A percentile compares a stretch with the other conserved stretches of the same genome.
Conservation (phyloP, 352 stramenopile species). For the Globisporangium paddicum region DNA sequence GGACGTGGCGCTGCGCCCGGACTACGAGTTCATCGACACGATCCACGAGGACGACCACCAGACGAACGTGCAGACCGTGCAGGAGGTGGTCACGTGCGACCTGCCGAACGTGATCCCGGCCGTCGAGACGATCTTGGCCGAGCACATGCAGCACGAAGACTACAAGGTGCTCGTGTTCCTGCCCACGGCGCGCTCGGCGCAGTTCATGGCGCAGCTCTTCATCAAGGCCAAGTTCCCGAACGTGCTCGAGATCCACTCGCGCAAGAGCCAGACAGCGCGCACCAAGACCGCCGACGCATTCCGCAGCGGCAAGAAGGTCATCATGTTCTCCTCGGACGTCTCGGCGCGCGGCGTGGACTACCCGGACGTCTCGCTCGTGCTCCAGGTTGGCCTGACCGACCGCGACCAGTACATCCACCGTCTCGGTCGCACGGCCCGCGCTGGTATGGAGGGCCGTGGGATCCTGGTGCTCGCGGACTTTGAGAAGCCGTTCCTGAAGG, state of each 20-base stretch:
- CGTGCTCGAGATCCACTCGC: constrained; percentile 95
- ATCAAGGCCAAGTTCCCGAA: constrained; percentile 50
- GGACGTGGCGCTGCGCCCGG: constrained; percentile 68
- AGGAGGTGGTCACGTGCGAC: constrained; percentile 78
- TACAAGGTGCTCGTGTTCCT: constrained; percentile 98
- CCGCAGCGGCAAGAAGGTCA: constrained; percentile 73
- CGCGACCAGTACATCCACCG: constrained; percentile 95
- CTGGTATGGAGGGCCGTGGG: constrained; percentile 81
- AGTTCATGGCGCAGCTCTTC: constrained; percentile 91
- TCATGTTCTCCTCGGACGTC: constrained; percentile 95
- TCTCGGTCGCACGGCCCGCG: constrained; percentile 90
- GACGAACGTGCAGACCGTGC: constrained; percentile 86
- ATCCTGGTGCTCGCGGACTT: constrained; percentile 85
- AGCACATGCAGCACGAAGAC: constrained; percentile 56
- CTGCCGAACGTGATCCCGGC: constrained; percentile 65
- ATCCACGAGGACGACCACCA: constrained; percentile 90
- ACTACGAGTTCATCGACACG: constrained; percentile 93
- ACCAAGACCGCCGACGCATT: constrained; percentile 89
- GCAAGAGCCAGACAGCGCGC: constrained; percentile 90
- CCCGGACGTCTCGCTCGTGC: constrained; percentile 89
- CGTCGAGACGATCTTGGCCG: constrained; percentile 65
- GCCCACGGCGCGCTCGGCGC: constrained; percentile 82
- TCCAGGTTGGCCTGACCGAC: constrained; percentile 83
- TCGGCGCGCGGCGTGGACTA: constrained; percentile 95
- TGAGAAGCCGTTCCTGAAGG: constrained; percentile 66